Conservation (phyloP, 352 stramenopile genomes). For the Globisporangium okanoganense region DNA sequence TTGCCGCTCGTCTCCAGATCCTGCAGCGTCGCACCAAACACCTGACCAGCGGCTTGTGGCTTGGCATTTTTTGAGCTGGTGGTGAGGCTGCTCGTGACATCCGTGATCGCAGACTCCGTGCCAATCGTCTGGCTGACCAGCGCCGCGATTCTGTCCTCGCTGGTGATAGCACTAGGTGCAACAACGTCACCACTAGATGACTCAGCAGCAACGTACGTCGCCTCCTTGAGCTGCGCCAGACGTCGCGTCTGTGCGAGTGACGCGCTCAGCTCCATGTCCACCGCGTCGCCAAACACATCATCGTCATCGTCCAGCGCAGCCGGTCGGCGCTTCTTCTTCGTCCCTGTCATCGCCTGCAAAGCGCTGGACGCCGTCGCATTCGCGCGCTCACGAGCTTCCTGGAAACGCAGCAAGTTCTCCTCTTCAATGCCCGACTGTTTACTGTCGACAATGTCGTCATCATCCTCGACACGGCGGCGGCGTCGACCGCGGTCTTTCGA, state of each 20-base stretch:
- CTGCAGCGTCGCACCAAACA: constrained; percentile 46
- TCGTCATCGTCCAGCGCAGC: constrained; percentile 23
- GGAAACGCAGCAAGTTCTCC: constrained; percentile 54
- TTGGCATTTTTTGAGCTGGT: constrained; percentile 5
- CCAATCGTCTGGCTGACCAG: constrained; percentile 47
- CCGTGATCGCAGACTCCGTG: constrained; percentile 15
- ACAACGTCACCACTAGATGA: neutral
- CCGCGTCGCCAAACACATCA: constrained; percentile 43
- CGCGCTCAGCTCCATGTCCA: constrained; percentile 73
- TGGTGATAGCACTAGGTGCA: constrained; percentile 13
- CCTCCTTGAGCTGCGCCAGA: constrained; percentile 39
- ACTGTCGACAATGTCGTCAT: constrained; percentile 28
- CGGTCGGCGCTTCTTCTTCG: constrained; percentile 39
- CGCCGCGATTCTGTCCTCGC: constrained; percentile 57
- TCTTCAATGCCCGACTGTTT: constrained; percentile 31
- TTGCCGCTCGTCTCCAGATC: constrained; percentile 27
- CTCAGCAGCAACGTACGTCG: neutral
- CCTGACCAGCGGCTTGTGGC: constrained; percentile 18
- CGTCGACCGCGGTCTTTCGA: constrained; percentile 60
- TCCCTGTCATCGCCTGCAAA: constrained; percentile 27
- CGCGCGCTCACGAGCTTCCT: constrained; percentile 64
- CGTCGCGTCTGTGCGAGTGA: constrained; percentile 67
- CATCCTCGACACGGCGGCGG: constrained; percentile 23
- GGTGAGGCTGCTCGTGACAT: constrained; percentile 6
- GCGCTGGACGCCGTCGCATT: constrained; percentile 43